Base-by-base conservation (phyloP, 352 stramenopile genomes). In the Phytophthora palmivora region DNA sequence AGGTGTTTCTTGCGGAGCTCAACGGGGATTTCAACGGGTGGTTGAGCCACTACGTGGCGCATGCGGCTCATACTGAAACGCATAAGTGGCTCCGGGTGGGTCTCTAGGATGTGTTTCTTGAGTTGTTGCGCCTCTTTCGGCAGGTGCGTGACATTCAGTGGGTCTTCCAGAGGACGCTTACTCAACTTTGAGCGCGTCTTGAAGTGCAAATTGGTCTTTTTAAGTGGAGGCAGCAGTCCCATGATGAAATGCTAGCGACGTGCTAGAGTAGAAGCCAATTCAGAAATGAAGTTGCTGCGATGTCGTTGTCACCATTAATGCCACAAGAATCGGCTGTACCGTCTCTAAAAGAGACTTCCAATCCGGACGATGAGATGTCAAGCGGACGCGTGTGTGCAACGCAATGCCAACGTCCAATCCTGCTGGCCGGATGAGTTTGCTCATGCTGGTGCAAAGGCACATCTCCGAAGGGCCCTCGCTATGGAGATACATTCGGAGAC, bases 31-130 rank as follows among this genome's bases (percentile, higher is more conserved):
- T 80, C 65, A 11, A 89, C 78, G 6, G 79, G 79, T 14, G 74
- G 71, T 6, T 65, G 47, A 37, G 76, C 67, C 36, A 77, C 80
- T 14, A 85, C 18, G 45, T 78, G 75, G 45, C 71, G 69, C 80
- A 89, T 84, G 63, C 82, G 76, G 60, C 76, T 88, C 57, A 89
- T 59, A 34, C 80, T 87, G 74, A 89, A 89, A 34, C 80, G 80
- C 61, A 67, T 68, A 24, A 74, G 67, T 45, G 76, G 75, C 52
- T 79, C 65, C 19, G 71, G 67, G 41, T 84, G 69, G 26, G 58
- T 55, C 46, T 75, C 47, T 18, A 88, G 47, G 42, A 89, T 84
- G 42, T 84, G 74, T 54, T 74, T 63, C 69, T 89, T 89, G 65
- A 89, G 71, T 44, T 77, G 56, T 63, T 84, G 75, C 0, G 75